Percentiles rank a stretch among this genome's conserved stretches.
Conservation (phyloP, 2,329 filamentous ascomycete genomes). For the Amylocarpus encephaloides region DNA sequence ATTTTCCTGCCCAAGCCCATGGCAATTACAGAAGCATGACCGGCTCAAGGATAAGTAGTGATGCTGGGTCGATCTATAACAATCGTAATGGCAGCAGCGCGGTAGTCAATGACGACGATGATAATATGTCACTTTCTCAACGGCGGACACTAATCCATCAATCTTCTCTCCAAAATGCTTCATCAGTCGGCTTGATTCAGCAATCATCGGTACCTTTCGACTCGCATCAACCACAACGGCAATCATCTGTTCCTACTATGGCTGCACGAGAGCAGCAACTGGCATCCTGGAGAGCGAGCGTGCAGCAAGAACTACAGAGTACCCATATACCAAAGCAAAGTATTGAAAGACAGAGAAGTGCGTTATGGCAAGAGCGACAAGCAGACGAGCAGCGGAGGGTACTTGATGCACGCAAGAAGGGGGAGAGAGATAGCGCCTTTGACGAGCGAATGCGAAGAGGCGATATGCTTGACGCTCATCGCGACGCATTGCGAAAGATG, state of each 20-base stretch:
- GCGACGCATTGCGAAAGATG: slow-evolving; percentile 74
- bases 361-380: slow-evolving; percentile 50
- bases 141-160: slow-evolving; percentile 12
- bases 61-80: slow-evolving; percentile 37
- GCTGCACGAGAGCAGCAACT: slow-evolving; percentile 51
- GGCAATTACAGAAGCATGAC: slow-evolving; percentile 9
- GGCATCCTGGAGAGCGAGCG: slow-evolving; percentile 59
- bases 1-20: slow-evolving; percentile 22
- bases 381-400: slow-evolving; percentile 52
- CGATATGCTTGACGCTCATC: slow-evolving; percentile 68
- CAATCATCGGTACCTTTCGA: slow-evolving; percentile 38
- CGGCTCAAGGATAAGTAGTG: slow-evolving; percentile 31
- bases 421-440: slow-evolving; percentile 55
- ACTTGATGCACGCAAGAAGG: slow-evolving; percentile 49
- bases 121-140: slow-evolving; percentile 58
- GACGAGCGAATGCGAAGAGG: slow-evolving; percentile 72
- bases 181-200: slow-evolving; percentile 4
- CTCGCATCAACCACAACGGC: slow-evolving; percentile 49
- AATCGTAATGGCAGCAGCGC: slow-evolving; percentile 23
- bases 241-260: slow-evolving; percentile 37
- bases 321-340: slow-evolving; percentile 24
- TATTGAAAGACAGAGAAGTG: slow-evolving; percentile 48
- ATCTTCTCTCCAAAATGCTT: slow-evolving; percentile 23
- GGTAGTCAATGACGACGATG: slow-evolving; percentile 41
- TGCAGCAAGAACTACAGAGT: slow-evolving; percentile 55